Evolutionary conservation across 2,329 filamentous ascomycete genomes (phyloP), one percentile per base, ranked within the genome.

Genomic region (Diaporthe sp.): DNA sequence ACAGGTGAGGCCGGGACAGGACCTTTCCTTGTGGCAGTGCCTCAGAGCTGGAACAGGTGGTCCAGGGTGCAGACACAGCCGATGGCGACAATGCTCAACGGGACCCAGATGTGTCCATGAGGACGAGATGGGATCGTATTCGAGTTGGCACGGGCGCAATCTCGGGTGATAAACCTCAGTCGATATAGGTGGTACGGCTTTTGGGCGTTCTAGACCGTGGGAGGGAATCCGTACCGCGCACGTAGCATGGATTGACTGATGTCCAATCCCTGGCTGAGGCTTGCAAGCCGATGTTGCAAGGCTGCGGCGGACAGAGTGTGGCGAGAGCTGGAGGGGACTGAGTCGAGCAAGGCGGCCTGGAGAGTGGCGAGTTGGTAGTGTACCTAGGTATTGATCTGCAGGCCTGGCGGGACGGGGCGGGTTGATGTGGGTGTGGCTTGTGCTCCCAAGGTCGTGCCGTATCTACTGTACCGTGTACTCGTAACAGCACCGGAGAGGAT

Each of bases 211-310:
- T 71, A 69, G 66, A 70, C 72, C 71, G 68, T 65, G 68, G 71
- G 30, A 65, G 25, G 70, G 56, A 72, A 17, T 44, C 44, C 63
- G 63, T 50, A 37, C 63, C 63, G 63, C 19, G 63, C 44, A 51
- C 25, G 66, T 51, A 63, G 51, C 71, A 75, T 73, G 61, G 61
- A 51, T 72, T 72, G 66, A 53, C 61, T 69, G 71, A 63, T 69
- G 74, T 69, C 53, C 59, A 68, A 73, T 75, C 71, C 71, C 74
- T 66, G 72, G 42, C 44, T 68, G 55, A 65, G 73, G 73, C 73
- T 71, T 70, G 73, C 68, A 51, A 51, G 44, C 63, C 30, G 63
- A 25, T 27, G 30, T 66, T 66, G 63, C 32, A 51, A 66, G 63
- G 63, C 63, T 66, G 63, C 32, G 63, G 44, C 63, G 63, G 30